These are phyloP conservation scores for Haplosporangium gracile DNA, from an alignment of 192 early-diverging fungal species.

Conservation along the genomic window DNA sequence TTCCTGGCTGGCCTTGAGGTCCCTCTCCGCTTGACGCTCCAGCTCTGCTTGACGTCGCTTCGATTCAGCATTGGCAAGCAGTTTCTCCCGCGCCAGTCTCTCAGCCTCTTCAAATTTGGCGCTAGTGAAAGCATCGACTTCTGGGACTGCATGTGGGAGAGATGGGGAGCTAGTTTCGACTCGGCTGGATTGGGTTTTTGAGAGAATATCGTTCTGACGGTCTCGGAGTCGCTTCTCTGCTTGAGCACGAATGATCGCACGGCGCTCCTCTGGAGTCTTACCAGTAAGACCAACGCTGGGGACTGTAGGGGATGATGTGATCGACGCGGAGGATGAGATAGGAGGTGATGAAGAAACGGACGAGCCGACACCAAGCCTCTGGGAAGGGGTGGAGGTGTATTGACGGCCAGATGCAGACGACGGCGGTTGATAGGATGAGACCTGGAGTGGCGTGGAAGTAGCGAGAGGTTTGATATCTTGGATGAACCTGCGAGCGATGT, in stretches of 20 bases:
- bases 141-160: slow-evolving; percentile 38
- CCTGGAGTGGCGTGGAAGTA: background rate
- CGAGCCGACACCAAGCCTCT: background rate
- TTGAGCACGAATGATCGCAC: slow-evolving; percentile 64
- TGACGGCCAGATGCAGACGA: slow-evolving; percentile 1
- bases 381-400: background rate
- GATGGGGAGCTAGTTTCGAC: slow-evolving; percentile 22
- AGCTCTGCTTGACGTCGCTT: slow-evolving; percentile 56
- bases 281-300: slow-evolving; percentile 27
- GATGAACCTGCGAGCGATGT: slow-evolving; percentile 60
- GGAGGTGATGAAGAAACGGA: slow-evolving; percentile 15
- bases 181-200: slow-evolving; percentile 22
- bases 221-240: slow-evolving; percentile 64
- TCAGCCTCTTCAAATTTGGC: slow-evolving; percentile 64
- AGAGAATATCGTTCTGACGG: slow-evolving; percentile 54
- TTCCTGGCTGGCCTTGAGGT: slow-evolving; percentile 19
- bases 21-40: slow-evolving; percentile 52
- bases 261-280: slow-evolving; percentile 63
- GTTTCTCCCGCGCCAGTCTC: slow-evolving; percentile 48
- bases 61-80: slow-evolving; percentile 57
- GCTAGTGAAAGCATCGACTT: slow-evolving; percentile 52
- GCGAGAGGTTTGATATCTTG: slow-evolving; percentile 51
- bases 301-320: slow-evolving; percentile 25
- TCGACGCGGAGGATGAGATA: background rate
- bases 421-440: slow-evolving; percentile 15